These are phyloP conservation scores for Capsicum rhomboideum DNA, from an alignment of 257 asterid species.

Conservation along the genomic window DNA sequence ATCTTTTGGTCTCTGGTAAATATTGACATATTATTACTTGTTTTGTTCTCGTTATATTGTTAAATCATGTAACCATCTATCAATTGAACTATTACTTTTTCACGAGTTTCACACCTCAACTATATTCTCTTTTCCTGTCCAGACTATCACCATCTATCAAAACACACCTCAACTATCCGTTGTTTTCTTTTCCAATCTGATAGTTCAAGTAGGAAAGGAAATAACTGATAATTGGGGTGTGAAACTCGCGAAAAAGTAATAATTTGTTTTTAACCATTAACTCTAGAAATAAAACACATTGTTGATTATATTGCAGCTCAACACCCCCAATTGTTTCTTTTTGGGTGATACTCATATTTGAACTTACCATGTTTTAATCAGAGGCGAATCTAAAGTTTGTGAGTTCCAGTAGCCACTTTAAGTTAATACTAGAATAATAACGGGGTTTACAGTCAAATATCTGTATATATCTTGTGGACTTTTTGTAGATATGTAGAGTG, in stretches of 20 bases:
- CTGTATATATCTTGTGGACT: not conserved
- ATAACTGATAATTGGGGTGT: too few species aligned
- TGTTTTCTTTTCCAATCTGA: too few species aligned
- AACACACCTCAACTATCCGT: too few species aligned
- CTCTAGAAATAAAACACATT: too few species aligned
- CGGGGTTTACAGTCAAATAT: not conserved
- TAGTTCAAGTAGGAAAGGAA: too few species aligned
- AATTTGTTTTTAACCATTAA: too few species aligned
- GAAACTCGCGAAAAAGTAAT: too few species aligned
- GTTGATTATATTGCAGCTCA: not conserved
- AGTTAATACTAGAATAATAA: not conserved
- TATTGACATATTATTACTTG: not conserved
- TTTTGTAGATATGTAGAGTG: not conserved
- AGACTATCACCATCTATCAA: too few species aligned
- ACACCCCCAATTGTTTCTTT: not conserved
- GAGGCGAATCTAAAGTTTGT: not conserved
- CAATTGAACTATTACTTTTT: too few species aligned
- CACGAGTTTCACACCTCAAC: too few species aligned
- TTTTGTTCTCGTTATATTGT: not conserved
- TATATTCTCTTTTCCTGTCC: too few species aligned
- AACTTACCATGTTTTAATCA: not conserved
- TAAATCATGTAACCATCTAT: too few species aligned
- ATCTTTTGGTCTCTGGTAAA: slow-evolving; percentile 74
- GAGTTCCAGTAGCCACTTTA: not conserved
- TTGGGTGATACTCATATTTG: not conserved